A percentile compares a stretch with the other conserved stretches of the same genome.
phyloP scores from a whole-genome alignment of 352 stramenopile species.

The Globisporangium yorkense region DNA sequence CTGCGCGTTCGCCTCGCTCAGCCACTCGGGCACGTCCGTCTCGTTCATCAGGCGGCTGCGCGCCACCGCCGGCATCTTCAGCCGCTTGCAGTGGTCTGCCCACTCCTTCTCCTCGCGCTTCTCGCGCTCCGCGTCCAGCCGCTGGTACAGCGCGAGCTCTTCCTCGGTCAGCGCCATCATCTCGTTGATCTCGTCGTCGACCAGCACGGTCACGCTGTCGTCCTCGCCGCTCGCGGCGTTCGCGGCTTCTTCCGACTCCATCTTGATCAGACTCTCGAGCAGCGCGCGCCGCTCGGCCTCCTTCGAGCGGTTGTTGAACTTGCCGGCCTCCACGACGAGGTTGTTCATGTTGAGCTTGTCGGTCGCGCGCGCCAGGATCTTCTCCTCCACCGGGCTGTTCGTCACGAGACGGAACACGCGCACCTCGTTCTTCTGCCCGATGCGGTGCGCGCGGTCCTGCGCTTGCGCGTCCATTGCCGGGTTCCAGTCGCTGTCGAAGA shows the following conservation, averaged over 20 bases:
- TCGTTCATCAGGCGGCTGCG: constrained; percentile 66
- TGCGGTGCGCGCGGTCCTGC: constrained; percentile 89
- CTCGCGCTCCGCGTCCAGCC: constrained; percentile 58
- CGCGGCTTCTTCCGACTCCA: constrained; percentile 82
- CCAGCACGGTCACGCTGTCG: constrained; percentile 53
- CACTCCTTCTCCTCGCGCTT: constrained; percentile 60
- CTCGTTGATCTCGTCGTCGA: constrained; percentile 86
- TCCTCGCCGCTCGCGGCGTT: constrained; percentile 55
- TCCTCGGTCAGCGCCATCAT: constrained; percentile 89
- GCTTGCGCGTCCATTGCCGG: constrained; percentile 94
- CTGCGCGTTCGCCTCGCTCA: constrained; percentile 60
- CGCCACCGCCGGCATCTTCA: constrained; percentile 29
- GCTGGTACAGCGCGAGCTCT: constrained; percentile 75
- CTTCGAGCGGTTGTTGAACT: constrained; percentile 87
- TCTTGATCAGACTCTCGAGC: constrained; percentile 85
- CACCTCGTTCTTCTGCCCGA: constrained; percentile 90
- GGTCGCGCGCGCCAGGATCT: constrained; percentile 80
- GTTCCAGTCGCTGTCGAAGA: constrained; percentile 99
- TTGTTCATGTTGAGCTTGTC: constrained; percentile 93
- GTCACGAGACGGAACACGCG: constrained; percentile 83
- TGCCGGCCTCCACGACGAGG: constrained; percentile 83
- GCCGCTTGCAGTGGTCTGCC: constrained; percentile 59
- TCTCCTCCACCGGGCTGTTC: constrained; percentile 85
- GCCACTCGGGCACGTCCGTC: constrained; percentile 67
- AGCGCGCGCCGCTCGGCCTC: constrained; percentile 80